Evolutionary conservation across 495 filamentous ascomycete species (phyloP), one percentile per base, ranked within the genome.

Genomic region (Aspergillus hancockii): DNA sequence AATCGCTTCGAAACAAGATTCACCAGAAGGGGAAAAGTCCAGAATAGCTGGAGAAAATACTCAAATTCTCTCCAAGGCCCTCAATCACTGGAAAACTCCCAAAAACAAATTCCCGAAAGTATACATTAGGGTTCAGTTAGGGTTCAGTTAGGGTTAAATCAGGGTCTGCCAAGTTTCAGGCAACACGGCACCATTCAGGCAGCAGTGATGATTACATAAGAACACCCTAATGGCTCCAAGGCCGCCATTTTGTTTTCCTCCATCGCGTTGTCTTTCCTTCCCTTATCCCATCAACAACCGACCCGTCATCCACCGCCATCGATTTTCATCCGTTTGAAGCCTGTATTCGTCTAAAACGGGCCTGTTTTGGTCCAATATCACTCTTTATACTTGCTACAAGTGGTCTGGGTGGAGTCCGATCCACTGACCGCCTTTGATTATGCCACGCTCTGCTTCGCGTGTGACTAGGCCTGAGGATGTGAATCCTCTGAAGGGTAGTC

Each of bases 351-450:
- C 13, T 0, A 3, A 6, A 22, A 10, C 16, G 19, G 18, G 13
- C 21, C 19, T 3, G 43, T 47, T 47, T 9, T 8, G 19, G 31
- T 16, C 34, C 38, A 14, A 41, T 41, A 41, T 41, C 38, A 3
- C 2, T 3, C 14, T 19, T 25, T 40, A 21, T 16, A 53, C 34
- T 40, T 38, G 19, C 14, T 40, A 16, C 16, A 32, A 53, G 8
- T 0, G 13, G 5, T 1, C 52, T 7, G 28, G 21, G 30, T 23
- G 12, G 23, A 41, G 23, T 21, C 30, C 50, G 31, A 25, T 19
- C 45, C 54, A 14, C 30, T 25, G 31, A 52, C 54, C 50, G 58
- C 62, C 55, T 61, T 47, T 18, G 22, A 8, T 18, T 36, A 53
- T 59, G 49, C 23, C 38, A 6, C 40, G 40, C 18, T 18, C 18